phyloP scores from a whole-genome alignment of 2,329 filamentous ascomycete genomes.

The Akanthomyces uredinophilus region DNA sequence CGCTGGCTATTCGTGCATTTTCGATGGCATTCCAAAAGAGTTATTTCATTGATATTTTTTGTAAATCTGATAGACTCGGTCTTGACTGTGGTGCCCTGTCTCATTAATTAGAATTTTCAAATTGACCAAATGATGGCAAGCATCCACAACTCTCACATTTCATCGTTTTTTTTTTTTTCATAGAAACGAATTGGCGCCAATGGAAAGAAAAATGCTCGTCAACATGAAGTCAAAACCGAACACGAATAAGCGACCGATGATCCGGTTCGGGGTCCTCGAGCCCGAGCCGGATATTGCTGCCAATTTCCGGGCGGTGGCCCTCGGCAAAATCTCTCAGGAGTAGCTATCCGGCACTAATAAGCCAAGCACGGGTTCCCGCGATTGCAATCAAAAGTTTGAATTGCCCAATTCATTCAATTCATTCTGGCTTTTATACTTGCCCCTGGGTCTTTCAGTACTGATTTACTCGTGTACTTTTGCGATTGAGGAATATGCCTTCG shows the following conservation, averaged over 20 bases:
- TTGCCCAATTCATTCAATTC: not conserved
- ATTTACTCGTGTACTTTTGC: not conserved
- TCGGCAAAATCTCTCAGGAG: slow-evolving; percentile 21
- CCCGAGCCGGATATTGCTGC: slow-evolving; percentile 20
- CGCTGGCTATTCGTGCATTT: not conserved
- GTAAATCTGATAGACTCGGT: not conserved
- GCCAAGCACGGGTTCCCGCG: not conserved
- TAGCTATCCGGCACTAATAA: not conserved
- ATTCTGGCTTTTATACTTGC: not conserved
- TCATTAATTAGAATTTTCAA: not conserved
- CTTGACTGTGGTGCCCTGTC: not conserved
- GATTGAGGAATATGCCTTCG: slow-evolving; percentile 6
- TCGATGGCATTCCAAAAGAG: not conserved
- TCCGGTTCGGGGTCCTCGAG: slow-evolving; percentile 6
- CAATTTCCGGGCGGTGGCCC: slow-evolving; percentile 25
- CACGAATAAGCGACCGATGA: slow-evolving; percentile 10
- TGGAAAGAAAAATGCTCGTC: not conserved
- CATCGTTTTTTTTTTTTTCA: not conserved
- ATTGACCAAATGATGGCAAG: not conserved
- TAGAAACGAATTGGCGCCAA: too few species aligned
- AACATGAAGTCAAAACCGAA: not conserved
- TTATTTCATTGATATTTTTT: not conserved
- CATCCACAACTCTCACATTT: not conserved
- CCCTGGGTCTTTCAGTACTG: not conserved
- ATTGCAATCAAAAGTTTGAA: not conserved